Evolutionary conservation across 768 basidiomycete genomes (phyloP).

Genomic region (Gymnopilus junonius): DNA sequence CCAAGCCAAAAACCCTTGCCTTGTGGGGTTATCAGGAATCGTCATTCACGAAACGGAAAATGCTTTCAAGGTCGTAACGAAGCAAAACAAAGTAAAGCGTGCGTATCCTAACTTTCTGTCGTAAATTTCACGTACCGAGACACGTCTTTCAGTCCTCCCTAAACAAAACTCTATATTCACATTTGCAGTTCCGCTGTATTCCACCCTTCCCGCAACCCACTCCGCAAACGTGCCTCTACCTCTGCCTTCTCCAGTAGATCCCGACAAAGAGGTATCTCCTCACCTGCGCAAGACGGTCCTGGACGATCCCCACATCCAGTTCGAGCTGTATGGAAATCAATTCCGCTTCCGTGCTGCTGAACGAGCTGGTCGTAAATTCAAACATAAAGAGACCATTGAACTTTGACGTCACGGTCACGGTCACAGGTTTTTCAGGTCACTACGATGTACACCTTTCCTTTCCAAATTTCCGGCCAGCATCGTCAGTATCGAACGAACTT

Average conservation of each 20-base stretch:
- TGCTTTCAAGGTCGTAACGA: conserved; percentile 82
- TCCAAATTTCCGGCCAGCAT: background rate
- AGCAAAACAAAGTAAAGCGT: conserved; percentile 72
- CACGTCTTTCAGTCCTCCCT: conserved; percentile 60
- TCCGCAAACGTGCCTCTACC: conserved; percentile 31
- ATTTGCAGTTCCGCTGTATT: conserved; percentile 74
- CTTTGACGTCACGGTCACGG: background rate
- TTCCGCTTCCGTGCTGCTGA: conserved; percentile 85
- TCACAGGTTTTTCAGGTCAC: too few relatives aligned
- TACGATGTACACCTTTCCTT: background rate
- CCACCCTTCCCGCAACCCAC: conserved; percentile 46
- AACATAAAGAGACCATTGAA: conserved; percentile 79
- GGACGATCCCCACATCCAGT: conserved; percentile 66
- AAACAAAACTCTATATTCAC: conserved; percentile 79
- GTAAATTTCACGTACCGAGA: background rate
- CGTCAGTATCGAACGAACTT: too few relatives aligned
- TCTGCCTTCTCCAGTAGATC: conserved; percentile 19
- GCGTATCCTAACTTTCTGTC: conserved; percentile 4
- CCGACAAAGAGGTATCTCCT: conserved; percentile 7
- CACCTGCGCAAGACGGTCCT: conserved; percentile 50
- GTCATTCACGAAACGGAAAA: conserved; percentile 91
- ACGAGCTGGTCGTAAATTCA: conserved; percentile 82
- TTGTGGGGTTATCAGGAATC: conserved; percentile 79
- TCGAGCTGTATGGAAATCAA: conserved; percentile 86
- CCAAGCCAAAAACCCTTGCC: conserved; percentile 75